A percentile compares a stretch with the other conserved stretches of the same genome.
Conservation (phyloP, 495 filamentous ascomycete genomes). For the Diplogelasinospora grovesii region DNA sequence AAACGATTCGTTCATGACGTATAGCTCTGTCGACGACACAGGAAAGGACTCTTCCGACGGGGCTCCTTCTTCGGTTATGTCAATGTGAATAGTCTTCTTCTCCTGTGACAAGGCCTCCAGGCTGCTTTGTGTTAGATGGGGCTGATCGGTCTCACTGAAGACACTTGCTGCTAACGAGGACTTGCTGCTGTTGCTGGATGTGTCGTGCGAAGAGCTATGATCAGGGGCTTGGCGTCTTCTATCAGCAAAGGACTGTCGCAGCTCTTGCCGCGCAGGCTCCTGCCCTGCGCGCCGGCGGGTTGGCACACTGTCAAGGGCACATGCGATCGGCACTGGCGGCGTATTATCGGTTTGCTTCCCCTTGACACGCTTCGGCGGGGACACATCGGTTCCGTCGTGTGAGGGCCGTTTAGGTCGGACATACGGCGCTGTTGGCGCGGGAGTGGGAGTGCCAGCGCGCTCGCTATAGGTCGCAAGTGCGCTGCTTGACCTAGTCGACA, state of each 20-base stretch:
- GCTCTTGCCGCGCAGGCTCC: too few species aligned
- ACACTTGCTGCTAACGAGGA: constrained; percentile 14
- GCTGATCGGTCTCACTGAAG: constrained; percentile 15
- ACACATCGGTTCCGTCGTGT: neutral
- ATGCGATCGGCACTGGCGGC: constrained; percentile 1
- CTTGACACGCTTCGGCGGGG: constrained; percentile 8
- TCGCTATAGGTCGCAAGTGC: neutral
- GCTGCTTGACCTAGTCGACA: neutral
- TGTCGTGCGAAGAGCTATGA: neutral
- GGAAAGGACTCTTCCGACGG: constrained; percentile 2
- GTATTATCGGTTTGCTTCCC: neutral
- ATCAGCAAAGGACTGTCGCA: too few species aligned
- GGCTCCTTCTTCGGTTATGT: neutral
- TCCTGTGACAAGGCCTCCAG: constrained; percentile 9
- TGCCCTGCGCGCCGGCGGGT: constrained; percentile 6
- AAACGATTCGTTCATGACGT: neutral
- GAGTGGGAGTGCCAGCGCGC: neutral
- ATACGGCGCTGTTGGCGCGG: neutral
- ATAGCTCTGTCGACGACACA: neutral
- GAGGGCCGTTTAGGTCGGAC: constrained; percentile 12
- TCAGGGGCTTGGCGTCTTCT: neutral
- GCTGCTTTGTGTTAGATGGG: constrained; percentile 25
- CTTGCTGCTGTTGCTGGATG: constrained; percentile 3
- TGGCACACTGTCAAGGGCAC: constrained; percentile 17
- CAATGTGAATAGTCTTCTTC: constrained; percentile 6